Base-by-base conservation (phyloP, 23 red algal species). In the Gracilaria domingensis region DNA sequence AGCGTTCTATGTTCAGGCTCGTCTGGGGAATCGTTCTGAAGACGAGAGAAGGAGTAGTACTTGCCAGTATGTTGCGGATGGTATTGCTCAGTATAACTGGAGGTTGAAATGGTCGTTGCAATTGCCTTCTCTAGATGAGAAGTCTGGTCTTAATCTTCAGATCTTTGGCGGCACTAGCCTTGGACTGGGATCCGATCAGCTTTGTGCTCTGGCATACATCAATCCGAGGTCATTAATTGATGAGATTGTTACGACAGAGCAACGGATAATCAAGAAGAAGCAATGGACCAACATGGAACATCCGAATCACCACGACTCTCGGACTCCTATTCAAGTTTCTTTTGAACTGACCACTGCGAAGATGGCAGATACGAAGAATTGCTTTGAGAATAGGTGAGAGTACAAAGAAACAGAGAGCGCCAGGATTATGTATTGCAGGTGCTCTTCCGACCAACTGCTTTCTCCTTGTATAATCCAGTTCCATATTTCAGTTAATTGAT, bases 401-500 rank as follows among this genome's bases (percentile, higher is more conserved):
- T 96, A 86, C 66, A 88, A 71, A 44, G 66, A 82, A 58, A 58
- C 80, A 50, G 88, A n/a, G n/a, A 96, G 33, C 87, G 88, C 37
- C 40, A 85, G 42, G 94, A 96, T 65, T 96, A 96, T 35, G 61
- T 96, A 16, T 79, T 96, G 57, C 88, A 88, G 16, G 38, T 71
- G 21, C 94, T 88, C 0, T 96, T 91, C 88, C 94, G 82, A 79
- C 94, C 94, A 21, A 88, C 86, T 35, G 80, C 88, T 0, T 96
- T 96, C 57, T 91, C 87, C 60, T 61, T 96, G 70, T 80, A 75
- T 37, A 96, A 96, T 33, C 94, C 94, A 29, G 75, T 80, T 32
- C 88, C 94, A 18, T 96, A 87, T 49, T 81, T 96, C 66, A 88
- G 72, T 33, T 96, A 96, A 66, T 38, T 91, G 72, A 92, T 96